Conservation (phyloP, 208 protist genomes). For the Leishmania arabica region DNA sequence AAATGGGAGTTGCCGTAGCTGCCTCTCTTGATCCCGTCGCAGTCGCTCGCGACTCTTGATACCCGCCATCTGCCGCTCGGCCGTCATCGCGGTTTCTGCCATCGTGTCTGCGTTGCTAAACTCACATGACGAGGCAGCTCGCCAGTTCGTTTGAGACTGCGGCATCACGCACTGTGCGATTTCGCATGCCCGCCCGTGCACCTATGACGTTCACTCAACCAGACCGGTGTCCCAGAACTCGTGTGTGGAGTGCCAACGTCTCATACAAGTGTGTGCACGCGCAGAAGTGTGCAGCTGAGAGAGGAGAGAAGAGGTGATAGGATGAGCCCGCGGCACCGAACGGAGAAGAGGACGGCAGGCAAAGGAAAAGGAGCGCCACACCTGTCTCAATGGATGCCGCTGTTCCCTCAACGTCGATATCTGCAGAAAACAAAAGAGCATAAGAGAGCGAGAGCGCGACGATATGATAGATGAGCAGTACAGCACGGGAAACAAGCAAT, state of each 20-base stretch:
- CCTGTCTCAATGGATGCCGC: background rate
- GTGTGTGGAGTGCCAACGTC: background rate
- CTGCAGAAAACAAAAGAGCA: background rate
- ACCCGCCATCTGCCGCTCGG: slow-evolving; percentile 1
- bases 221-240: background rate
- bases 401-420: background rate
- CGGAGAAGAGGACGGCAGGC: background rate
- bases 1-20: slow-evolving; percentile 35
- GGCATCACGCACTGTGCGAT: background rate
- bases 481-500: background rate
- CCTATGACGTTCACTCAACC: background rate
- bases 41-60: slow-evolving; percentile 8
- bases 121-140: background rate
- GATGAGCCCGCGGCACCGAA: background rate
- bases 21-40: slow-evolving; percentile 27
- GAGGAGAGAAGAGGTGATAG: background rate
- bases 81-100: no score
- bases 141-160: background rate
- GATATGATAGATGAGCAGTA: background rate
- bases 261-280: background rate
- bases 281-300: background rate
- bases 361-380: background rate
- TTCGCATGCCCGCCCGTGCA: background rate
- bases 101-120: background rate
- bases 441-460: background rate